Base-by-base conservation (phyloP, 2,329 filamentous ascomycete species). In the Anisogramma anomala region DNA sequence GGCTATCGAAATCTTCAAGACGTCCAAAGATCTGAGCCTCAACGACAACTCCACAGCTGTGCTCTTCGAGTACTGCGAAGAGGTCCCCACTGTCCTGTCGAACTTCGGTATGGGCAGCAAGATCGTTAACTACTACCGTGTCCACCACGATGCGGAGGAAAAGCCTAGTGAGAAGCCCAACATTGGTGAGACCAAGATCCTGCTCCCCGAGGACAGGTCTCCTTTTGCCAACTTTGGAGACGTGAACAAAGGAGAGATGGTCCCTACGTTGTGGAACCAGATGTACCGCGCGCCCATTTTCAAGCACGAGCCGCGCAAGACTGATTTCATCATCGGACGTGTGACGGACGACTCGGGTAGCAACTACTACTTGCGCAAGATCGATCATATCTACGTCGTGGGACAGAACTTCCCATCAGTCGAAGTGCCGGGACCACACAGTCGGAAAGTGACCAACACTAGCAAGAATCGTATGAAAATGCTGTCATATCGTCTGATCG, bases 91-190 rank as follows among this genome's bases (percentile, higher is more conserved):
- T 8, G 86, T 94, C 45, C 67, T 98, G 47, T 95, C 89, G 32
- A 95, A 94, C 56, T 94, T 95, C 54, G 91, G 89, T 50, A 98
- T 98, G 91, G 88, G 88, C 39, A 94, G 82, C 58, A 83, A 87
- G 39, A 74, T 98, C 44, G 86, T 96, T 67, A 96, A 98, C 60
- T 98, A 96, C 61, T 95, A 95, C 58, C 83, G 86, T 28, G 79
- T 88, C 45, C 83, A 86, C 56, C 75, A 74, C 30, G 68, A 71
- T 31, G 73, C 72, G 25, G 84, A 93, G 33, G 84, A 91, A 46
- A 75, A 78, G 36, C 72, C 76, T 39, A 73, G 84, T 1, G 83
- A 85, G 1, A 93, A 87, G 65, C 69, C 72, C 33, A 86, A 94
- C 3, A 74, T 98, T 47, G 91, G 91, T 44, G 91, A 98, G 62